Evolutionary conservation across 257 asterid species (phyloP), one percentile per base, ranked within the genome.

Genomic region (Nicotiana benthamiana): DNA sequence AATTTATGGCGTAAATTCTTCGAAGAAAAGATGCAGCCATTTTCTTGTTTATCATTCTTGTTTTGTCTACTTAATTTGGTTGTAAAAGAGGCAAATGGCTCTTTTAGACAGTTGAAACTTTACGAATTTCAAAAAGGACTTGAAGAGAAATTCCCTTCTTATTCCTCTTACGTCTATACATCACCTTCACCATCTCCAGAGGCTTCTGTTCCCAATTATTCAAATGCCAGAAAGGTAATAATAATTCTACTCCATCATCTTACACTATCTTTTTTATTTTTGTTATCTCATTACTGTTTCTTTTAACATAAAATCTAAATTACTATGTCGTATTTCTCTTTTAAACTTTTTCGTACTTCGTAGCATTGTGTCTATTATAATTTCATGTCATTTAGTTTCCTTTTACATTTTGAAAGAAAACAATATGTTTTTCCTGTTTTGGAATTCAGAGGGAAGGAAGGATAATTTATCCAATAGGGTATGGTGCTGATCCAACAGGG

Each of bases 401-500:
- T 60, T 20, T 20, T 20, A 7, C 15, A 8, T 59, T 18, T 56
- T 18, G 11, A 56, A 56, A 54, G 60, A 16, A 16, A 54, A 53
- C 60, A 17, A 5, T 17, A 0, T 16, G 6, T 16, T 54, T 54
- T 2, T n/a, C 2, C 0, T 5, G 1, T 76, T n/a, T 2, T 76
- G 13, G 12, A 15, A 0, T 46, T 40, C 83, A 91, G 96, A 85
- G 83, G 60, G 86, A 68, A 48, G 96, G 91, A 76, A 83, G 92
- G 84, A 88, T 90, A 62, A 80, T 89, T 53, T 91, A 85, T 59
- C 96, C 94, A 4, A 86, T 86, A 48, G 91, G 88, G 6, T 90
- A 91, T 76, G 94, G 96, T 1, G 96, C 91, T 5, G 96, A 91
- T 65, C 94, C 94, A 10, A 89, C 83, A 3, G 96, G 94, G 5